A percentile compares a stretch with the other conserved stretches of the same genome.
Evolutionary conservation across 805 yeast species (phyloP).

Genomic region (Candida mattraensis): DNA sequence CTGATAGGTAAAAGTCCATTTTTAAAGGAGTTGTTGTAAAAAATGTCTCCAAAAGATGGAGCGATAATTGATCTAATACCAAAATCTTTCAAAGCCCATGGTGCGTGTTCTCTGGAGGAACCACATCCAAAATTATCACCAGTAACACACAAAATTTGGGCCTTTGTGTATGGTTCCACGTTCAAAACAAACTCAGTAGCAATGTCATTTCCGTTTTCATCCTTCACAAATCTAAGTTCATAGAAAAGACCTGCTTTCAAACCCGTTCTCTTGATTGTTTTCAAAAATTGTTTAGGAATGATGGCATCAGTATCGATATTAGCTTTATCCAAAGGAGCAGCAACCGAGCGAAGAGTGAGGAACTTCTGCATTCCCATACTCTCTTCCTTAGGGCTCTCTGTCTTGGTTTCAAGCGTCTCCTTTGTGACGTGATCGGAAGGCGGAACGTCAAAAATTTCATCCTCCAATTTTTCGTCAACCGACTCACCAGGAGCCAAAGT

Average conservation of each 20-base stretch:
- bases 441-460: slow-evolving; percentile 65
- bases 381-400: slow-evolving; percentile 35
- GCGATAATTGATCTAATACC: slow-evolving; percentile 96
- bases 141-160: slow-evolving; percentile 83
- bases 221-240: slow-evolving; percentile 79
- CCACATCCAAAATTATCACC: slow-evolving; percentile 99
- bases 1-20: slow-evolving; percentile 94
- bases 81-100: slow-evolving; percentile 98
- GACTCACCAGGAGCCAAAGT: slow-evolving; percentile 56
- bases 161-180: slow-evolving; percentile 74
- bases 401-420: slow-evolving; percentile 32
- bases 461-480: slow-evolving; percentile 45
- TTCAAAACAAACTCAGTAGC: slow-evolving; percentile 91
- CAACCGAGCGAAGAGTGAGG: slow-evolving; percentile 72
- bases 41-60: slow-evolving; percentile 97
- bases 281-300: slow-evolving; percentile 96
- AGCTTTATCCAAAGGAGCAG: slow-evolving; percentile 93
- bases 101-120: slow-evolving; percentile 98
- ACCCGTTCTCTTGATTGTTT: slow-evolving; percentile 97
- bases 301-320: slow-evolving; percentile 98
- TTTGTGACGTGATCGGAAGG: slow-evolving; percentile 43
- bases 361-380: slow-evolving; percentile 73
- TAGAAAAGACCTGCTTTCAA: slow-evolving; percentile 84
- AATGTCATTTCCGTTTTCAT: slow-evolving; percentile 65
- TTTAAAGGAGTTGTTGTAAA: slow-evolving; percentile 95